Percentiles rank a stretch among this genome's conserved stretches.
Conservation (phyloP, 495 filamentous ascomycete genomes). For the Cetradonia linearis region DNA sequence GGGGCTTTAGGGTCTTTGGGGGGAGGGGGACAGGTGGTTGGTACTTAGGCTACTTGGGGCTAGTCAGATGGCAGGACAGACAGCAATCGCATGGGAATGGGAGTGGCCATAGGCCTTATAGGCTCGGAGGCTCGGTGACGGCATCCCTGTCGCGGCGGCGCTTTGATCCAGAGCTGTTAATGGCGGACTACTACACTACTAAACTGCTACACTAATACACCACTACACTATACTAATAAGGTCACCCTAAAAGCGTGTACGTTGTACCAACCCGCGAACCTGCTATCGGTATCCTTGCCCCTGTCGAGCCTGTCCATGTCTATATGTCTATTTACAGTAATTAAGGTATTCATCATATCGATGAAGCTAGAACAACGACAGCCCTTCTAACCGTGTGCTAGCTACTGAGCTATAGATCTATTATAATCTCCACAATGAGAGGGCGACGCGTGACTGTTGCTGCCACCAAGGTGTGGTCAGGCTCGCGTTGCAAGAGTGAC, state of each 20-base stretch:
- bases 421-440: constrained; percentile 1
- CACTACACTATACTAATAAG: neutral
- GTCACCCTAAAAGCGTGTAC: neutral
- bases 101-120: neutral
- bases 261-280: neutral
- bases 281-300: neutral
- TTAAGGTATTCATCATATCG: too few relatives aligned
- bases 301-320: neutral
- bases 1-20: neutral
- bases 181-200: too few relatives aligned
- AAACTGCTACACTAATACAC: too few relatives aligned
- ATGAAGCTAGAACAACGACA: neutral
- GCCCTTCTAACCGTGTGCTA: neutral
- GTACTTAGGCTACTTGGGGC: constrained; percentile 1
- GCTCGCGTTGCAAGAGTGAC: neutral
- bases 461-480: neutral
- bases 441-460: neutral
- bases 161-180: too few relatives aligned
- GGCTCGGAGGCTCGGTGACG: neutral
- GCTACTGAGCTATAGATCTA: neutral
- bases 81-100: neutral
- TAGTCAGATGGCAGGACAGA: neutral
- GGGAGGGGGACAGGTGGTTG: neutral
- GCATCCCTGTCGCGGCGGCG: neutral
- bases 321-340: too few relatives aligned